Evolutionary conservation across 1,139 yeast genomes (phyloP), one percentile per base, ranked within the genome.

Genomic region (Meyerozyma guilliermondii): DNA sequence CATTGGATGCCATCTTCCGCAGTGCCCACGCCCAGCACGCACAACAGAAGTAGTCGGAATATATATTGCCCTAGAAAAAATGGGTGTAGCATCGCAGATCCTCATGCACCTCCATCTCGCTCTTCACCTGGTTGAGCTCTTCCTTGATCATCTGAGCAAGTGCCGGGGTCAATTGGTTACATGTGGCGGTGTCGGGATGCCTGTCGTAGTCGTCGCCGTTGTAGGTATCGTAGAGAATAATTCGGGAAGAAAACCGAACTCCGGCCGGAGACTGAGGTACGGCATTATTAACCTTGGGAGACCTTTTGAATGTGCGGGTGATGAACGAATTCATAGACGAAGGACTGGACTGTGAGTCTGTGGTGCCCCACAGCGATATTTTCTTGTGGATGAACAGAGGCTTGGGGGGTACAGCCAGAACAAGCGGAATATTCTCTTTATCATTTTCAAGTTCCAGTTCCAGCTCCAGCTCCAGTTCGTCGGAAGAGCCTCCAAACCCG

Each of bases 171-270:
- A 91, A 71, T 58, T 85, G 89, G 63, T 91, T 89, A 67, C 98
- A 91, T 1, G 98, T 89, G 5, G 96, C 95, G 36, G 84, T 74
- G 50, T 89, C 98, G 0, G 98, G 97, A 50, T 85, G 89, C 54
- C 98, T 80, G 60, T 92, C 98, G 60, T 92, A 92, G 52, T 87
- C 96, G 14, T 78, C 81, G 39, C 84, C 83, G 47, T 85, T 78
- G 61, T 86, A 89, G 0, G 97, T 92, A 49, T 89, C 96, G 62
- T 83, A 92, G 40, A 92, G 75, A 10, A 88, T 78, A 50, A 92
- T 87, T 54, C 89, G 75, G 1, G 95, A 83, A 3, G 95, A 84
- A 62, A 92, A 92, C 39, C 80, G 66, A n/a, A 92, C 95, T 13
- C 68, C 65, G 31, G 50, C 43, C 40, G 39, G 31, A 5, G 49